Evolutionary conservation across 345 rosid genomes (phyloP), one percentile per base, ranked within the genome.

Genomic region (Stellera chamaejasme): DNA sequence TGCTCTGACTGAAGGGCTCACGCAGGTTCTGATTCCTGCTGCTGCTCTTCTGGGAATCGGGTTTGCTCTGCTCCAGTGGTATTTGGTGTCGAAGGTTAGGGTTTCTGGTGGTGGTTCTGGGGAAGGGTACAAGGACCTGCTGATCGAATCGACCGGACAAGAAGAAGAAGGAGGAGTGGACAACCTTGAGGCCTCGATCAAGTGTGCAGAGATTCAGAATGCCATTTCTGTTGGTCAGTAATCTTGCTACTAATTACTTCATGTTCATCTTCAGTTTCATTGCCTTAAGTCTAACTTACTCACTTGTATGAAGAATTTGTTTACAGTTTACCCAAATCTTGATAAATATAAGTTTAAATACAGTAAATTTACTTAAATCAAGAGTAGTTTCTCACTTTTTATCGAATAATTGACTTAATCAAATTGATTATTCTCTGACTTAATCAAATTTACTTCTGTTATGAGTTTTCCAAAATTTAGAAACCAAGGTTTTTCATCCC

Each of bases 1-100:
- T 56, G 13, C 69, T 58, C 36, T 70, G 73, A 73, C 82, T 50
- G 91, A 81, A 55, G 66, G 68, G 13, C 51, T 65, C 16, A 68
- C 83, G 7, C 91, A 79, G 70, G 43, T 77, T 63, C 43, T 81
- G 75, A 81, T 81, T 52, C 85, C 82, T n/a, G 56, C 39, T 13
- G 42, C 64, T 55, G 74, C 91, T 41, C 41, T 84, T 54, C 47
- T 77, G 41, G 91, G 87, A 51, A 81, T 84, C 60, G 77, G 54
- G 43, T 84, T 81, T 71, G 83, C 91, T 39, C 72, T 84, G 78
- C 64, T 81, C 60, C 91, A 79, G 52, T 84, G 91, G 91, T 68
- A 60, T 60, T 32, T 84, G 66, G 91, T 84, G 62, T 81, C 87
- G 10, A 77, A 45, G 39, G 85, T 84, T 47, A 63, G 46, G 66